Base-by-base conservation (phyloP, 1,284 basidiomycete species). In the Cryptococcus deneoformans region DNA sequence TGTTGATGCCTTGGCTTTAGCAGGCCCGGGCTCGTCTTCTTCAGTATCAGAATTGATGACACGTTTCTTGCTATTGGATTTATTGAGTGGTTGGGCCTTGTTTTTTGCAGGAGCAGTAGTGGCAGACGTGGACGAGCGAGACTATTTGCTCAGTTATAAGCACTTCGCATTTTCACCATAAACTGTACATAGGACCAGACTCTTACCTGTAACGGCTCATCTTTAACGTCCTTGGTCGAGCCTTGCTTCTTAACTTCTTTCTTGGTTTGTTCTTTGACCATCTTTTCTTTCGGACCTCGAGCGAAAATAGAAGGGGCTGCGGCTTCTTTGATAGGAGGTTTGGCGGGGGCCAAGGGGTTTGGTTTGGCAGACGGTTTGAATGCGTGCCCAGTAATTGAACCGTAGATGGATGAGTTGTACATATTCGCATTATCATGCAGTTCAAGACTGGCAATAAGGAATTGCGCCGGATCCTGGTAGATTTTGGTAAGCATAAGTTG, bases 391-490 rank as follows among this genome's bases (percentile, higher is more conserved):
- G 66, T 62, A 56, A 74, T 72, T 0, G 68, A 69, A 2, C 71
- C 73, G 49, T 74, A 74, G n/a, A 65, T 35, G 11, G 46, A 24
- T 1, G 69, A 52, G 45, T 73, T 58, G 46, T 51, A 46, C 49
- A 71, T 69, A 5, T 56, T 53, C 1, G 57, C 44, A 34, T 65
- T 61, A 16, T 61, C 46, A 5, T 71, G 64, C 1, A 74, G 57
- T 14, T 46, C 50, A 8, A 66, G 35, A 6, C 55, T 62, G 0
- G 70, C 57, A 14, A 69, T 56, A 20, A 76, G 61, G 46, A 70
- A 68, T 46, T 67, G 64, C 0, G 66, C 67, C 2, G 71, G 68
- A 43, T 76, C 74, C 74, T 76, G 52, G 5, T 14, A n/a, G 14
- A 16, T 11, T 1, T 24, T 29, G 46, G 20, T 47, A 16, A 47